A percentile compares a stretch with the other conserved stretches of the same genome.
These are phyloP conservation scores for Naematelia encephala DNA, from an alignment of 768 basidiomycete species.

Conservation along the genomic window DNA sequence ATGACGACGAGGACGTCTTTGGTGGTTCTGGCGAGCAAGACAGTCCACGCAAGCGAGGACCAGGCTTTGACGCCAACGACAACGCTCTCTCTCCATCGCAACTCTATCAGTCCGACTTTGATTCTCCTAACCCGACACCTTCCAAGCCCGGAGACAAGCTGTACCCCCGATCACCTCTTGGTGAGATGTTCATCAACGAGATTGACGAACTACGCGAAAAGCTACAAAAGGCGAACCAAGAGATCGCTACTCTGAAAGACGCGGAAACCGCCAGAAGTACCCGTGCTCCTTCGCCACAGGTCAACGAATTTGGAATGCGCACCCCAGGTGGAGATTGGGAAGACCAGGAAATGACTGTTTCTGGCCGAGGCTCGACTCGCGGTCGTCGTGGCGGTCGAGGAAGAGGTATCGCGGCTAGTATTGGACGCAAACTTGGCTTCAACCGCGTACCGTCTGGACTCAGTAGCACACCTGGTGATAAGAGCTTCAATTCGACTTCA, in stretches of 20 bases:
- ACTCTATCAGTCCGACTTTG: conserved; percentile 48
- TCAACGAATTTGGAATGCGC: conserved; percentile 29
- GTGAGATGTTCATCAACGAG: conserved; percentile 45
- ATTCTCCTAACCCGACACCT: conserved; percentile 45
- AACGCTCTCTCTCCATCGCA: conserved; percentile 42
- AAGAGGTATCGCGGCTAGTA: conserved; percentile 37
- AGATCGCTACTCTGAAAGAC: conserved; percentile 40
- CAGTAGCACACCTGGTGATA: conserved; percentile 30
- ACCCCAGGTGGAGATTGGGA: conserved; percentile 29
- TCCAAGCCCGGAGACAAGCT: conserved; percentile 29
- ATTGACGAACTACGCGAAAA: conserved; percentile 39
- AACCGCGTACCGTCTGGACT: conserved; percentile 24
- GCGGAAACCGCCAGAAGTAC: conserved; percentile 12
- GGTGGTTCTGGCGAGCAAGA: conserved; percentile 40
- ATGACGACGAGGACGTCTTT: conserved; percentile 49
- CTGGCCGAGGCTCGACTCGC: conserved; percentile 31
- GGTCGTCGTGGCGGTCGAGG: conserved; percentile 38
- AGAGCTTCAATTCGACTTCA: conserved; percentile 33
- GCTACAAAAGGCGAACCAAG: conserved; percentile 39
- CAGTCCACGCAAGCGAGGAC: conserved; percentile 42
- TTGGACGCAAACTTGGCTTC: conserved; percentile 40
- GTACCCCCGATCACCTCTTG: conserved; percentile 40
- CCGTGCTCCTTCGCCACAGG: conserved; percentile 5
- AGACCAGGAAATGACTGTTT: conserved; percentile 26
- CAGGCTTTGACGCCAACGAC: conserved; percentile 48